These are phyloP conservation scores for Picea sitchensis DNA, from an alignment of 75 land plant genomes.

Conservation along the genomic window DNA sequence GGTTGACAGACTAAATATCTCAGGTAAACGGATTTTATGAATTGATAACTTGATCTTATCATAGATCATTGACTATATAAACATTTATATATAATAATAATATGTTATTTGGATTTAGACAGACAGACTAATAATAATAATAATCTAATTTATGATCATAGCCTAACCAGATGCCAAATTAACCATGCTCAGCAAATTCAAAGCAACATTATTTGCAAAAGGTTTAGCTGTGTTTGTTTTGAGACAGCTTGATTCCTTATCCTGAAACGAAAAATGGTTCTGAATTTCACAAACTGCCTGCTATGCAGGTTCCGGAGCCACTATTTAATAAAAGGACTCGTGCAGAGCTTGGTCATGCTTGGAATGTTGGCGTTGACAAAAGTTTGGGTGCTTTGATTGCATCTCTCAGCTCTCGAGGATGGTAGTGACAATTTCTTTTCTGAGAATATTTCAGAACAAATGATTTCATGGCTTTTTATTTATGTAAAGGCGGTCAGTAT, in stretches of 20 bases:
- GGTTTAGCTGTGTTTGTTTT: too few species aligned
- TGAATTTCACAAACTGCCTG: slow-evolving; percentile 5
- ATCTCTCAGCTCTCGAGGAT: slow-evolving; percentile 47
- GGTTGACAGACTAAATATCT: too few species aligned
- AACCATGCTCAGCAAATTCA: too few species aligned
- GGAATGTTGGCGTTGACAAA: slow-evolving; percentile 54
- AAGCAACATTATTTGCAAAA: too few species aligned
- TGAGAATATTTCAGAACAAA: neutral
- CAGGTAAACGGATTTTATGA: too few species aligned
- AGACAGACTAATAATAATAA: too few species aligned
- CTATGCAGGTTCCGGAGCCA: slow-evolving; percentile 34
- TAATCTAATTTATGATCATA: too few species aligned
- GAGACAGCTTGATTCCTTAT: neutral
- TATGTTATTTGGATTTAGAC: too few species aligned
- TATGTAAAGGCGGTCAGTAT: neutral
- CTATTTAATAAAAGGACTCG: slow-evolving; percentile 20
- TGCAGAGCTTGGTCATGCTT: slow-evolving; percentile 36
- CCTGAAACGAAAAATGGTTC: neutral
- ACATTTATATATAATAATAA: too few species aligned
- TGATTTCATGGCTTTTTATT: neutral
- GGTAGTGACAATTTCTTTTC: slow-evolving; percentile 16
- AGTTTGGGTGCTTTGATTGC: slow-evolving; percentile 41
- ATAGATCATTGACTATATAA: too few species aligned
- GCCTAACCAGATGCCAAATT: too few species aligned
- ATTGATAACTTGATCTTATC: too few species aligned